phyloP scores from a whole-genome alignment of 2,329 filamentous ascomycete species.

The Phialocephala subalpina region DNA sequence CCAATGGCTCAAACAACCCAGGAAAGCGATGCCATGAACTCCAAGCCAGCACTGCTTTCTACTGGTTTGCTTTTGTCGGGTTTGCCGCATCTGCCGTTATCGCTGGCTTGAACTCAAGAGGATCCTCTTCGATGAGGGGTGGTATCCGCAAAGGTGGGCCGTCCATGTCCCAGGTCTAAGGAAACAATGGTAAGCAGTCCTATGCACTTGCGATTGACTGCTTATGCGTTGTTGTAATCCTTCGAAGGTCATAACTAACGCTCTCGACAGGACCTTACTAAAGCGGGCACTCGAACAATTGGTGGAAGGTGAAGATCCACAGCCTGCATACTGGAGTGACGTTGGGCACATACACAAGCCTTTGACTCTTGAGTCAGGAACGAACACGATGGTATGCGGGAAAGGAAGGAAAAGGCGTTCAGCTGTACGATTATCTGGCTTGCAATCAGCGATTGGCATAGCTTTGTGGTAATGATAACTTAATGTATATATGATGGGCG shows the following conservation, averaged over 20 bases:
- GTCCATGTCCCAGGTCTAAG: constrained; percentile 63
- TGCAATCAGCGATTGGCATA: constrained; percentile 23
- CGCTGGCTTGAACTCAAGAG: constrained; percentile 22
- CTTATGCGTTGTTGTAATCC: constrained; percentile 19
- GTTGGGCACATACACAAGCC: constrained; percentile 23
- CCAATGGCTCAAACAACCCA: constrained; percentile 62
- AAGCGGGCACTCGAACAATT: constrained; percentile 31
- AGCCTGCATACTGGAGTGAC: constrained; percentile 23
- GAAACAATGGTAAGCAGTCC: constrained; percentile 34
- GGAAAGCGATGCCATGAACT: constrained; percentile 76
- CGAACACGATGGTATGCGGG: background rate
- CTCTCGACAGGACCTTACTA: constrained; percentile 28
- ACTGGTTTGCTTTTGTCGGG: constrained; percentile 78
- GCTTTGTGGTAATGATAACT: constrained; percentile 22
- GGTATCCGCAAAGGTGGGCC: constrained; percentile 54
- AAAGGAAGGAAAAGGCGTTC: constrained; percentile 23
- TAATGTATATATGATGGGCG: constrained; percentile 35
- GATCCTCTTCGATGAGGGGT: constrained; percentile 24
- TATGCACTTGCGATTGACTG: constrained; percentile 28
- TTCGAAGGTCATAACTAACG: constrained; percentile 1
- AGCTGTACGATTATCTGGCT: constrained; percentile 28
- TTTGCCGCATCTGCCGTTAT: constrained; percentile 67
- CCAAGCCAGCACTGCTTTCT: constrained; percentile 77
- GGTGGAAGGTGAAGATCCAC: constrained; percentile 32
- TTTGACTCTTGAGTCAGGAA: constrained; percentile 4